Base-by-base conservation (phyloP, 345 rosid genomes). In the Clarkia xantiana region DNA sequence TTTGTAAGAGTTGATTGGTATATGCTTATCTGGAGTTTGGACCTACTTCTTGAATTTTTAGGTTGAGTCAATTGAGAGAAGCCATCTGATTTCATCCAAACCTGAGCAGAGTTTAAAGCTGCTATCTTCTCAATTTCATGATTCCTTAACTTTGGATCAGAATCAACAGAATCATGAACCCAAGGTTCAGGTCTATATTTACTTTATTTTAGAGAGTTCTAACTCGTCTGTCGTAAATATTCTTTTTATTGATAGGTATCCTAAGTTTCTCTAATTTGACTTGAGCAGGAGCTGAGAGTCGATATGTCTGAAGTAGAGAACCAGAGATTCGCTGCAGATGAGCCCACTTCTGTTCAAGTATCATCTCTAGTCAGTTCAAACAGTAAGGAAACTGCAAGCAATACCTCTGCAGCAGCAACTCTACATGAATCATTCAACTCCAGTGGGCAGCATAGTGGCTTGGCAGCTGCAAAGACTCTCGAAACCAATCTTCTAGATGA, bases 401-500 rank as follows among this genome's bases (percentile, higher is more conserved):
- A 39, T 44, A 60, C 68, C 56, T 75, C 68, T 15, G 40, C 61
- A 39, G 58, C 42, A 59, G 65, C 67, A 44, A 51, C 44, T 51
- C 49, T 68, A 6, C 53, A 78, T 53, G 86, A 81, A 57, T 49
- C 64, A 51, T 46, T 59, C 15, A 45, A 69, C 54, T 54, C 89
- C 58, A 53, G 66, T 19, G 80, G 62, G 41, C 75, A 66, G 63
- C 13, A 66, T 38, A 66, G 59, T 54, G n/a, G 53, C 15, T n/a
- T 44, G 44, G 63, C 59, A 7, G 59, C 46, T 42, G 88, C 61
- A 56, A 81, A 79, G 59, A 56, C 44, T 59, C 62, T 68, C 1
- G 95, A 75, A 56, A 47, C 58, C 64, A 61, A 65, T 62, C 55
- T 90, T 18, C 84, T 86, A 18, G 96, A 91, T 63, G 99, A 91